phyloP scores from a whole-genome alignment of 129 eudicot species.

The Mikania micrantha region DNA sequence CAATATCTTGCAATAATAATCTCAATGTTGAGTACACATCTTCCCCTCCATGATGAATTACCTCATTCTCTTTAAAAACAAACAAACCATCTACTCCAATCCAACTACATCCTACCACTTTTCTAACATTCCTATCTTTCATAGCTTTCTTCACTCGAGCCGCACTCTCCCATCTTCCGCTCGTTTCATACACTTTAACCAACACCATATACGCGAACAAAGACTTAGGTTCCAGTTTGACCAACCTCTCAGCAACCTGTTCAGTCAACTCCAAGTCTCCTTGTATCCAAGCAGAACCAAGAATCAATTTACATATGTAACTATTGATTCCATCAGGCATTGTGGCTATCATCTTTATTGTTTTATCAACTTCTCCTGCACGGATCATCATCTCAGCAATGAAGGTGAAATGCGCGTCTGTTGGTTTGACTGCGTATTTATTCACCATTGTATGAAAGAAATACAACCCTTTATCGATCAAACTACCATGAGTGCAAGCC shows the following conservation, averaged over 20 bases:
- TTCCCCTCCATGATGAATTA: conserved; percentile 44
- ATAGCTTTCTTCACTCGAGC: conserved; percentile 55
- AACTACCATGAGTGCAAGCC: conserved; percentile 59
- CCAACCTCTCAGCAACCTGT: conserved; percentile 42
- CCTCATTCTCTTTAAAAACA: conserved; percentile 38
- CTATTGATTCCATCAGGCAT: conserved; percentile 41
- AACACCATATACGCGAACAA: conserved; percentile 48
- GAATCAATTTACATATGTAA: conserved; percentile 45
- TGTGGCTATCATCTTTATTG: conserved; percentile 27
- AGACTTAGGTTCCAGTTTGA: conserved; percentile 44
- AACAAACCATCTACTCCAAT: conserved; percentile 35
- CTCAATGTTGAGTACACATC: conserved; percentile 34
- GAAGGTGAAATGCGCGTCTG: conserved; percentile 39
- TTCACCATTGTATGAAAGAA: conserved; percentile 46
- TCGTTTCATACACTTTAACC: conserved; percentile 52
- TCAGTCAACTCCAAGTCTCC: conserved; percentile 45
- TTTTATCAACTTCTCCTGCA: conserved; percentile 54
- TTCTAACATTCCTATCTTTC: conserved; percentile 37
- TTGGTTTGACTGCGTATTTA: conserved; percentile 38
- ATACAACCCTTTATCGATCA: conserved; percentile 41
- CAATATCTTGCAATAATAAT: conserved; percentile 42
- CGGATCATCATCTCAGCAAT: conserved; percentile 46
- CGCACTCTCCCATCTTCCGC: conserved; percentile 78
- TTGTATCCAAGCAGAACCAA: conserved; percentile 33
- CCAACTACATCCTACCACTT: conserved; percentile 61